phyloP scores from a whole-genome alignment of 176 grass and related monocot species.

The Phragmites australis region DNA sequence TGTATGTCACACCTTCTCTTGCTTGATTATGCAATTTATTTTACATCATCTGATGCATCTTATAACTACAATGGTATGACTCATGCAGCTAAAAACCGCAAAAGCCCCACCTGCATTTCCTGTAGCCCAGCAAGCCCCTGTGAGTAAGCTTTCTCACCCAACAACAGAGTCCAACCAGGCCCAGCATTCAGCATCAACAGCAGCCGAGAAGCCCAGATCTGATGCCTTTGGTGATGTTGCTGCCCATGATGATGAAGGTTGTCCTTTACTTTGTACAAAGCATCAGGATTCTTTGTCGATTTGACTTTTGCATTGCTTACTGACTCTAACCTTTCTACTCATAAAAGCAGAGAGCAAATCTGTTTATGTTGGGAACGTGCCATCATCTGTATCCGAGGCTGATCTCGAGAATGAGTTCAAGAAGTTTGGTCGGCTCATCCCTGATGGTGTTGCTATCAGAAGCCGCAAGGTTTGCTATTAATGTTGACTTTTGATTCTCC shows the following conservation, averaged over 20 bases:
- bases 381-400: conserved; percentile 49
- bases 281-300: conserved; percentile 22
- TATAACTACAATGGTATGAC: conserved; percentile 16
- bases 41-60: conserved; percentile 21
- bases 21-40: conserved; percentile 19
- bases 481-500: neutral
- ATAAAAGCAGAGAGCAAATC: conserved; percentile 67
- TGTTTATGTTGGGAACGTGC: conserved; percentile 86
- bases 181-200: conserved; percentile 34
- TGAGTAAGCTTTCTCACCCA: conserved; percentile 46
- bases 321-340: conserved; percentile 21
- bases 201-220: conserved; percentile 53
- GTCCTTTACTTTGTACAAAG: neutral
- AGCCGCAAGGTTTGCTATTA: conserved; percentile 75
- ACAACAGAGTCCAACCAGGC: conserved; percentile 44
- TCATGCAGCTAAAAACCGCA: conserved; percentile 62
- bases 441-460: conserved; percentile 84
- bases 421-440: conserved; percentile 73
- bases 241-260: conserved; percentile 81
- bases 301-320: conserved; percentile 14
- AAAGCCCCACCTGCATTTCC: conserved; percentile 48
- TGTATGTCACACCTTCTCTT: conserved; percentile 50
- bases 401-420: conserved; percentile 90
- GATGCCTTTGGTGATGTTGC: conserved; percentile 59
- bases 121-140: conserved; percentile 39